Base-by-base conservation (phyloP, 306 rosid genomes). In the Vigna reflexopilosa region DNA sequence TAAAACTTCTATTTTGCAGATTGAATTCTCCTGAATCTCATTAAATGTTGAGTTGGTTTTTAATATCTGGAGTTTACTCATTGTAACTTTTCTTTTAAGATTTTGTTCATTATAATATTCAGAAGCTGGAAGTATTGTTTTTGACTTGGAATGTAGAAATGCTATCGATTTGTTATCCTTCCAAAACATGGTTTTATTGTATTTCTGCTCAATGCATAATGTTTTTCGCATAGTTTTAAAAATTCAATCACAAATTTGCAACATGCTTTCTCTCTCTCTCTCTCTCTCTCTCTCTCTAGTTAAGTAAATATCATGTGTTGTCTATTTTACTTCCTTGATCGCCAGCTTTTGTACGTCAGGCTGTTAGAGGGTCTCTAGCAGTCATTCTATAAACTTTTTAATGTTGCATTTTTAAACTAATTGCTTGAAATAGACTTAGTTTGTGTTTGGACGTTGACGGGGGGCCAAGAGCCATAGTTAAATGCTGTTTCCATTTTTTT, bases 1-100 rank as follows among this genome's bases (percentile, higher is more conserved):
- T 61, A 28, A 51, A 72, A 34, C 14, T 73, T 55, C 8, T 58
- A 36, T 44, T 12, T 19, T 68, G 74, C 57, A 76, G 34, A 56
- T 67, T 45, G 50, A 30, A 57, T 71, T 42, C 45, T 55, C 20
- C n/a, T 69, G 67, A 74, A 28, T 85, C 24, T 64, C 65, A 24
- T 50, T 72, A 49, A 59, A n/a, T 36, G 47, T 51, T 64, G 49
- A 63, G 15, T 51, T 78, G 62, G 45, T 67, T 58, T 58, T 54
- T 58, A 15, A 6, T 50, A 49, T 67, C 28, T 52, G 20, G 26
- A 68, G 22, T 28, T 56, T 73, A 67, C 16, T 73, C 5, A 30
- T 57, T 75, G 44, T 20, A 6, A n/a, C 15, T 15, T 9, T 38
- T 62, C 5, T 16, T 49, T 45, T 5, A 34, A 76, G 74, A 49